Conservation (phyloP, 1,284 basidiomycete genomes). For the Ceratorhiza oryzae-sativae region DNA sequence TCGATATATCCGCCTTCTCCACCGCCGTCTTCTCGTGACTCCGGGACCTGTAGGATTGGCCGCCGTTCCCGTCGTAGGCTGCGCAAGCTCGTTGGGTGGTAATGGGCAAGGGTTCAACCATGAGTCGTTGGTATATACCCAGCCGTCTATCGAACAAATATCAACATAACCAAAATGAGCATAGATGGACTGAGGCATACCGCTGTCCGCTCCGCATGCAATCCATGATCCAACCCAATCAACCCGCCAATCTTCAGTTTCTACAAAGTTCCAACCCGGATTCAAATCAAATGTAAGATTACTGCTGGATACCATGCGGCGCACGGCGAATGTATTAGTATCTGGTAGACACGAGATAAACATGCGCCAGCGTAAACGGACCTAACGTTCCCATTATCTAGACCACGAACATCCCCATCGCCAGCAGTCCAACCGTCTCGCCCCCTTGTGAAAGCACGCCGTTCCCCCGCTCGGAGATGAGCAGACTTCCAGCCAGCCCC, state of each 20-base stretch:
- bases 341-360: constrained; percentile 15
- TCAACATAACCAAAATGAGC: constrained; percentile 17
- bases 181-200: constrained; percentile 50
- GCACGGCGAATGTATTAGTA: not conserved
- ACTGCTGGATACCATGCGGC: constrained; percentile 58
- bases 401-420: constrained; percentile 52
- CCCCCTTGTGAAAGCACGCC: constrained; percentile 71
- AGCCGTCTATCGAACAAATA: constrained; percentile 61
- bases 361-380: constrained; percentile 51
- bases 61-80: constrained; percentile 21
- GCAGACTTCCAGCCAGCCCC: constrained; percentile 50
- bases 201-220: constrained; percentile 61
- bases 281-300: constrained; percentile 77
- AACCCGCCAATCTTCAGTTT: constrained; percentile 75
- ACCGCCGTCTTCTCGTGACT: constrained; percentile 66
- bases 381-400: constrained; percentile 64
- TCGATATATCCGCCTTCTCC: constrained; percentile 68
- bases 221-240: constrained; percentile 68
- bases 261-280: constrained; percentile 72
- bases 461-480: constrained; percentile 62
- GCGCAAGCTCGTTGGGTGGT: constrained; percentile 56
- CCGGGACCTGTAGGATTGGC: constrained; percentile 44
- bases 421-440: constrained; percentile 75
- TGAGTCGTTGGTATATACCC: constrained; percentile 77
- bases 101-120: constrained; percentile 63